Conservation (phyloP, 345 rosid genomes). For the Noccaea caerulescens region DNA sequence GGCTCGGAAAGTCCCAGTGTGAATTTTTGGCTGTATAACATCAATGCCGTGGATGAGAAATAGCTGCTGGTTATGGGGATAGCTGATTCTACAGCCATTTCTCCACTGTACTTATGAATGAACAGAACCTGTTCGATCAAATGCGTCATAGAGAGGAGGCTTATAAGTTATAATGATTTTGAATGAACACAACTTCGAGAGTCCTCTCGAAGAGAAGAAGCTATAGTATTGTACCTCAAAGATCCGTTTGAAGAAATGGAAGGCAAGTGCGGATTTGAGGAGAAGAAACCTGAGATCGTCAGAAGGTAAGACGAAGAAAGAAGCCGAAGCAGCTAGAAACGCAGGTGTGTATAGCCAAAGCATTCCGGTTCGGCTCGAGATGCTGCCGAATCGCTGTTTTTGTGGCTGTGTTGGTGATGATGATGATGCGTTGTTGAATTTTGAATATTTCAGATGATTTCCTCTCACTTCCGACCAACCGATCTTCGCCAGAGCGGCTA, state of each 20-base stretch:
- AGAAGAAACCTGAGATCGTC: conserved; percentile 54
- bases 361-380: conserved; percentile 69
- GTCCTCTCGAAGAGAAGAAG: background rate
- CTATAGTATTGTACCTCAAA: conserved; percentile 22
- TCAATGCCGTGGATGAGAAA: conserved; percentile 41
- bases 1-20: conserved; percentile 52
- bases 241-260: conserved; percentile 76
- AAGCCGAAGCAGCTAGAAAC: conserved; percentile 54
- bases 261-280: conserved; percentile 55
- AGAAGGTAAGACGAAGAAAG: conserved; percentile 54
- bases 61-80: conserved; percentile 49
- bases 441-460: conserved; percentile 60
- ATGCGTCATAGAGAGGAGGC: conserved; percentile 16
- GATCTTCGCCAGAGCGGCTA: conserved; percentile 39
- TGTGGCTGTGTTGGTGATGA: background rate
- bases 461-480: conserved; percentile 59
- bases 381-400: conserved; percentile 20
- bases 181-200: too few relatives aligned
- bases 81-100: conserved; percentile 44
- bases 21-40: conserved; percentile 56
- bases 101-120: conserved; percentile 70
- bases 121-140: conserved; percentile 52
- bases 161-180: too few relatives aligned
- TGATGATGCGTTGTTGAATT: conserved; percentile 46
- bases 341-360: conserved; percentile 61